phyloP scores from a whole-genome alignment of 139 green algal genomes.

The Tetratostichococcus sp. region DNA sequence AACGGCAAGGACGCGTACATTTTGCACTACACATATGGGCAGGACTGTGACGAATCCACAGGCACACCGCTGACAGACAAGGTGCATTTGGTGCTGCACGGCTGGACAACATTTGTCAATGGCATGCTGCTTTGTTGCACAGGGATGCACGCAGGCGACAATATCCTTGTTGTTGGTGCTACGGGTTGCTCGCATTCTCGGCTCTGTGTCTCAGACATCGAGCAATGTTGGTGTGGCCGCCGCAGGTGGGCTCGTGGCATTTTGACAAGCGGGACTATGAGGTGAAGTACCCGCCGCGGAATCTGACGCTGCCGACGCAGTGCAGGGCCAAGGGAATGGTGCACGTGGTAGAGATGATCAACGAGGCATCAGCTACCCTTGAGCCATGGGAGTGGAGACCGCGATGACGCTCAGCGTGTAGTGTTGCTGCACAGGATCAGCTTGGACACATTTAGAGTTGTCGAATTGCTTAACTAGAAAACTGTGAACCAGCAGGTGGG shows the following conservation, averaged over 20 bases:
- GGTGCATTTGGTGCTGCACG: background rate
- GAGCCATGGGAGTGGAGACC: slow-evolving; percentile 1
- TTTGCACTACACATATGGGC: slow-evolving; percentile 78
- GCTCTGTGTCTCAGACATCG: no score
- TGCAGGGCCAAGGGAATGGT: slow-evolving; percentile 32
- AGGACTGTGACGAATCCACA: slow-evolving; percentile 46
- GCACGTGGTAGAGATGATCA: slow-evolving; percentile 33
- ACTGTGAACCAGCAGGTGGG: no score
- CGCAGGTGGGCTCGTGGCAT: slow-evolving; percentile 54
- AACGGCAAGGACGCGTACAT: slow-evolving; percentile 33
- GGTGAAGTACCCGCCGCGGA: slow-evolving; percentile 24
- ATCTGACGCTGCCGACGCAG: slow-evolving; percentile 44
- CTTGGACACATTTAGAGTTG: no score
- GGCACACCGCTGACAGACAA: background rate
- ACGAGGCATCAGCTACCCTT: slow-evolving; percentile 34
- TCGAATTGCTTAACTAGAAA: no score
- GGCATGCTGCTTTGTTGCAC: no score
- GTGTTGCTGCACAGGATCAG: no score
- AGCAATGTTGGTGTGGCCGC: no score
- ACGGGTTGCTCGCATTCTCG: no score
- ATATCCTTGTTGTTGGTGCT: no score
- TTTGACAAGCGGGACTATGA: slow-evolving; percentile 71
- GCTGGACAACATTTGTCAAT: no score
- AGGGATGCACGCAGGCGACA: no score
- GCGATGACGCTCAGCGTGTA: background rate